Evolutionary conservation across 2,329 filamentous ascomycete genomes (phyloP), one percentile per base, ranked within the genome.

Genomic region (Trichoderma koningiopsis): DNA sequence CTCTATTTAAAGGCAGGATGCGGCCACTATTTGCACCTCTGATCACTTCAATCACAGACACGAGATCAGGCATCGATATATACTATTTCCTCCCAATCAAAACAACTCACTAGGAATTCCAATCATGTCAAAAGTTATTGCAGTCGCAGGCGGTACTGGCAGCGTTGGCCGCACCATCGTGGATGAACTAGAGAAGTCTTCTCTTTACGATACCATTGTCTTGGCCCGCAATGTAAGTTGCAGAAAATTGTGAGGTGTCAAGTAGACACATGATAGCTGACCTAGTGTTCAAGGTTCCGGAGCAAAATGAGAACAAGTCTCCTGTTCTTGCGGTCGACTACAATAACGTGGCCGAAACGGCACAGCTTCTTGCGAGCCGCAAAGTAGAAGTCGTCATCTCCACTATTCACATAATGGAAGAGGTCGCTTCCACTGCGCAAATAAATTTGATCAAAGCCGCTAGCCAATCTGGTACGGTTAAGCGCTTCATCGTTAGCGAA

Each of bases 321-420:
- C 63, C 63, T 19, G 37, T 66, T n/a, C 19, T 58, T 27, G 37
- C 65, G 11, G 69, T 68, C 8, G 64, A 70, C 16, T 70, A 70
- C 43, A 43, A 16, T 14, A 58, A 70, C 24, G 52, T 68, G 0
- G 65, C 56, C 1, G 47, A 70, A 8, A 68, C 67, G 24, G 60
- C 58, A 5, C 59, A 59, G 29, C 53, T 58, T 8, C 58, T 70
- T 2, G 43, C 47, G 4, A 47, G 43, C 27, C 52, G 59, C 10
- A 68, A 68, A 2, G 64, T 70, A 1, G 64, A 68, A 19, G 53
- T 70, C 5, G 59, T 70, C 47, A 63, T 70, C 33, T 60, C 69
- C 4, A 56, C 69, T 4, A 57, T 70, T 40, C 53, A 57, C 22
- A 49, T 70, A 5, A 31, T 43, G 35, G 65, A 68, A n/a, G 58